Evolutionary conservation across 2,329 filamentous ascomycete species (phyloP).

Genomic region (Fusarium burgessii): DNA sequence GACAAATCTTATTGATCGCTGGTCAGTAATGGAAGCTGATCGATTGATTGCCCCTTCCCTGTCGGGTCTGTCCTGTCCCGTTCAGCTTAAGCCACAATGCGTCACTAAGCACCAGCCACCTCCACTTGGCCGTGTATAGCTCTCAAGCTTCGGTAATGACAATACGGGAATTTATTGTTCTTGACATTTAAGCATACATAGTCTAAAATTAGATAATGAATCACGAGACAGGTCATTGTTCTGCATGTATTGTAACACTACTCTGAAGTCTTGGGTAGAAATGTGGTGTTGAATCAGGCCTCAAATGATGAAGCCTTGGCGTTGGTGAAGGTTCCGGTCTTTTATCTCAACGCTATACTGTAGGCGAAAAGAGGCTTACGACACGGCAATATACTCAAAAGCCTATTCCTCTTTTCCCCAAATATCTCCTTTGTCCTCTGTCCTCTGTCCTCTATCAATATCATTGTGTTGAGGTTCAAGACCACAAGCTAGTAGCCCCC

Average conservation of each 20-base stretch:
- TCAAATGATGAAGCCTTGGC: too few relatives aligned
- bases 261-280: neutral
- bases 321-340: neutral
- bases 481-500: neutral
- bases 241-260: neutral
- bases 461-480: neutral
- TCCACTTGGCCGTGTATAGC: slow-evolving; percentile 28
- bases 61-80: slow-evolving; percentile 1
- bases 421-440: neutral
- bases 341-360: neutral
- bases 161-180: neutral
- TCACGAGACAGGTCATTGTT: neutral
- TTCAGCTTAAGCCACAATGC: slow-evolving; percentile 46
- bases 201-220: neutral
- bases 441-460: neutral
- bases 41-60: slow-evolving; percentile 33
- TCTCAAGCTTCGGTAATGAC: neutral
- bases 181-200: neutral
- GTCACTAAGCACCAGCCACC: slow-evolving; percentile 43
- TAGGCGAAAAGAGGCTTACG: neutral
- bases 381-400: accelerated
- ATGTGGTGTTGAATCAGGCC: neutral
- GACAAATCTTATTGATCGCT: slow-evolving; percentile 25
- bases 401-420: neutral
- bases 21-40: slow-evolving; percentile 49